phyloP scores from a whole-genome alignment of 345 rosid species.

The Atalantia buxifolia region DNA sequence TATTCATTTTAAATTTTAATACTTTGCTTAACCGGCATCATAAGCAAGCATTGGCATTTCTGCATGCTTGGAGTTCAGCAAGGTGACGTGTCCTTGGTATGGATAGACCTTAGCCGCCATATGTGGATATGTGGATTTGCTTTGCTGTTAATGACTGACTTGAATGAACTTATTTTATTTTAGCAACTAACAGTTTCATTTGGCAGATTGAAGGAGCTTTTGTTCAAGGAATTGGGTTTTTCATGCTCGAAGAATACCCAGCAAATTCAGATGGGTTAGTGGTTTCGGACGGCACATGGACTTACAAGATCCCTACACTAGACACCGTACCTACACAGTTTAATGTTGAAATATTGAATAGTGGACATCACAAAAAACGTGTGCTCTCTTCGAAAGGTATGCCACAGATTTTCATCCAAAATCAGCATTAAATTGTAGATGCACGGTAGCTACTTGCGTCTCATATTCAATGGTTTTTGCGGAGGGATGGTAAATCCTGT shows the following conservation, averaged over 20 bases:
- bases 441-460: neutral
- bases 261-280: conserved; percentile 75
- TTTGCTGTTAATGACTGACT: neutral
- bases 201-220: conserved; percentile 94
- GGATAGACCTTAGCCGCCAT: conserved; percentile 22
- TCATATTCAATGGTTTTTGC: neutral
- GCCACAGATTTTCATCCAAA: neutral
- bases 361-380: conserved; percentile 71
- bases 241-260: conserved; percentile 85
- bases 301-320: conserved; percentile 77
- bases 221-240: conserved; percentile 91
- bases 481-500: neutral
- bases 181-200: neutral
- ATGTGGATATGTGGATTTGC: neutral
- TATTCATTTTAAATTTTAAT: neutral
- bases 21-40: conserved; percentile 2
- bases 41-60: neutral
- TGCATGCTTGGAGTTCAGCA: conserved; percentile 19
- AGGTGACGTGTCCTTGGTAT: conserved; percentile 9
- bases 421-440: neutral
- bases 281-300: conserved; percentile 81
- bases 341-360: conserved; percentile 66
- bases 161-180: neutral
- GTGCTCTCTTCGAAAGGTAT: conserved; percentile 93
- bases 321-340: conserved; percentile 80